These are phyloP conservation scores for Lachancea sp. DNA, from an alignment of 805 yeast species.

Conservation along the genomic window DNA sequence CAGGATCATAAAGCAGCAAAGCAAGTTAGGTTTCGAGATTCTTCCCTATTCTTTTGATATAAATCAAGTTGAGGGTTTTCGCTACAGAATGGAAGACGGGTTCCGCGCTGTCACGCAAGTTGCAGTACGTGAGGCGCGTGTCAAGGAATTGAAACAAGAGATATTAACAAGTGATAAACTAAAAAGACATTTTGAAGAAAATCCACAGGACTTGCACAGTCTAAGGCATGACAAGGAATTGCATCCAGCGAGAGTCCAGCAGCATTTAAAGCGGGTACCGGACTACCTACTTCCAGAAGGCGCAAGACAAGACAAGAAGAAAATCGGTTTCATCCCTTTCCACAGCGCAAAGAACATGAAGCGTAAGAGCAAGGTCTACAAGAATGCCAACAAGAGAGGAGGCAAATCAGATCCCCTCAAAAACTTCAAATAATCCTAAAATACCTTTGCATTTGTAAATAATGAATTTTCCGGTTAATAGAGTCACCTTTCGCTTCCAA, in stretches of 20 bases:
- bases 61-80: constrained; percentile 88
- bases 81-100: constrained; percentile 95
- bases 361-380: constrained; percentile 39
- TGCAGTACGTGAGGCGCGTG: constrained; percentile 87
- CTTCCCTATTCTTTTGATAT: constrained; percentile 87
- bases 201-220: constrained; percentile 85
- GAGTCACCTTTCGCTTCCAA: not conserved
- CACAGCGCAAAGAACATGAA: constrained; percentile 38
- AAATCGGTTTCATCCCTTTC: constrained; percentile 70
- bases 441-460: constrained; percentile 1
- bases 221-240: constrained; percentile 88
- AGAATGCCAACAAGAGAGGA: constrained; percentile 35
- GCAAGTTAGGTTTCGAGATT: constrained; percentile 62
- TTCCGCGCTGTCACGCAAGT: constrained; percentile 89
- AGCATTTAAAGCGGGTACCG: constrained; percentile 87
- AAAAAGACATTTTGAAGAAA: constrained; percentile 92
- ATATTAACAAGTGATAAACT: constrained; percentile 81
- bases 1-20: constrained; percentile 71
- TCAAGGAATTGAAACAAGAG: constrained; percentile 82
- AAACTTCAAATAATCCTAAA: constrained; percentile 37
- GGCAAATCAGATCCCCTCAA: constrained; percentile 62
- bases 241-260: constrained; percentile 75
- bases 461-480: not conserved
- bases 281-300: constrained; percentile 81
- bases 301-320: constrained; percentile 51